phyloP scores from a whole-genome alignment of 192 early-diverging fungal species.

The Coemansia asiatica region DNA sequence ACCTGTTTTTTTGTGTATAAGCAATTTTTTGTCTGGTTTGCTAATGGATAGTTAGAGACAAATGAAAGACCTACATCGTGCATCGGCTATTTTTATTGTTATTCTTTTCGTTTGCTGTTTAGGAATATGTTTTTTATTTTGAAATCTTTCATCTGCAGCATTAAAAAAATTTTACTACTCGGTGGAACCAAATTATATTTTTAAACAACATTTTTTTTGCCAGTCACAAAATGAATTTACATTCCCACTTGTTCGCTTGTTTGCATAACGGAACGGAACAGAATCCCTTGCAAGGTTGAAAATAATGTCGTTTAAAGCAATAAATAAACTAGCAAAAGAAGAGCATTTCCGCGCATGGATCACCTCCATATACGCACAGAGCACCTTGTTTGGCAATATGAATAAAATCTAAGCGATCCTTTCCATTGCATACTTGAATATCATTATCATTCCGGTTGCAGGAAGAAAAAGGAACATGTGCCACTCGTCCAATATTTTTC shows the following conservation, averaged over 20 bases:
- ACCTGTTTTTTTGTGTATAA: background rate
- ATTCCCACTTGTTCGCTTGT: background rate
- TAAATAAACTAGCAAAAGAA: background rate
- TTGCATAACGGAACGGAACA: background rate
- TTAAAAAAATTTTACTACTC: background rate
- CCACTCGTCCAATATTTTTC: too few relatives aligned
- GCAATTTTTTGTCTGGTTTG: background rate
- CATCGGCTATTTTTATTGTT: background rate
- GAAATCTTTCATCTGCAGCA: background rate
- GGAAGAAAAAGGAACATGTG: too few relatives aligned
- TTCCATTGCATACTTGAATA: too few relatives aligned
- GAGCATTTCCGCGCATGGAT: background rate
- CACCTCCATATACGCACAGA: background rate
- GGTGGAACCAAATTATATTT: background rate
- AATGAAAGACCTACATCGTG: background rate
- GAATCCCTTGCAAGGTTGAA: background rate
- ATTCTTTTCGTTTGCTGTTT: background rate
- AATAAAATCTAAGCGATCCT: background rate
- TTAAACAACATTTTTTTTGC: background rate
- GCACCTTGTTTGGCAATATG: background rate
- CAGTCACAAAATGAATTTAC: background rate
- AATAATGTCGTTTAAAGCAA: background rate
- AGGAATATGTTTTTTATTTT: background rate
- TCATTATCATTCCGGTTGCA: too few relatives aligned
- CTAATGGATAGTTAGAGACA: background rate